These are phyloP conservation scores for Nakazawaea ambrosiae DNA, from an alignment of 805 yeast genomes.

Conservation along the genomic window DNA sequence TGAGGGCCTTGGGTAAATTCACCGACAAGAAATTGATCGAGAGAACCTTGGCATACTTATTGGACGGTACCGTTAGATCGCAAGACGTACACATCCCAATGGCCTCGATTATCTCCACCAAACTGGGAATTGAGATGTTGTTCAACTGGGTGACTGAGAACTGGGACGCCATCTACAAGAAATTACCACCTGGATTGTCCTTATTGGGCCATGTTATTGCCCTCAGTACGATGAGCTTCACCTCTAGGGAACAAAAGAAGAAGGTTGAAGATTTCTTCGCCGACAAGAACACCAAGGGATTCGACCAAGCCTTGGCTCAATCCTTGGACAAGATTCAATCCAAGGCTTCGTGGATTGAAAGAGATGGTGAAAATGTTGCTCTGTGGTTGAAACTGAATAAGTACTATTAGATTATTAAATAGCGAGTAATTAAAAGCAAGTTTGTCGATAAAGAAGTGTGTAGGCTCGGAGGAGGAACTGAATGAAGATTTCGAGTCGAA, in stretches of 20 bases:
- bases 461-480: no score
- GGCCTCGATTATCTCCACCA: conserved; percentile 60
- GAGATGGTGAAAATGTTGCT: conserved; percentile 42
- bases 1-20: conserved; percentile 62
- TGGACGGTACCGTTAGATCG: conserved; percentile 69
- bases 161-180: conserved; percentile 62
- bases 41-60: conserved; percentile 50
- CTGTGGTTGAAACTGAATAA: conserved; percentile 48
- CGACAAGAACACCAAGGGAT: conserved; percentile 54
- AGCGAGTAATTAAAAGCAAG: no score
- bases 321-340: conserved; percentile 53
- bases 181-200: conserved; percentile 74
- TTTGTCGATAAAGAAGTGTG: no score
- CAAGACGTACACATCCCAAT: conserved; percentile 53
- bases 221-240: conserved; percentile 34
- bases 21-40: conserved; percentile 42
- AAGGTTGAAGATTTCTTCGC: conserved; percentile 45
- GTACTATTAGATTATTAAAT: no score
- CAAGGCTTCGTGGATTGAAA: conserved; percentile 50
- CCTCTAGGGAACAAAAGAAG: conserved; percentile 29
- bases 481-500: no score
- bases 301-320: conserved; percentile 58
- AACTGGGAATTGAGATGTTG: conserved; percentile 57
- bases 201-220: conserved; percentile 74
- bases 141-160: conserved; percentile 67